Percentiles rank a stretch among this genome's conserved stretches.
These are phyloP conservation scores for Hypoxylon cercidicola DNA, from an alignment of 495 filamentous ascomycete genomes.

Conservation along the genomic window DNA sequence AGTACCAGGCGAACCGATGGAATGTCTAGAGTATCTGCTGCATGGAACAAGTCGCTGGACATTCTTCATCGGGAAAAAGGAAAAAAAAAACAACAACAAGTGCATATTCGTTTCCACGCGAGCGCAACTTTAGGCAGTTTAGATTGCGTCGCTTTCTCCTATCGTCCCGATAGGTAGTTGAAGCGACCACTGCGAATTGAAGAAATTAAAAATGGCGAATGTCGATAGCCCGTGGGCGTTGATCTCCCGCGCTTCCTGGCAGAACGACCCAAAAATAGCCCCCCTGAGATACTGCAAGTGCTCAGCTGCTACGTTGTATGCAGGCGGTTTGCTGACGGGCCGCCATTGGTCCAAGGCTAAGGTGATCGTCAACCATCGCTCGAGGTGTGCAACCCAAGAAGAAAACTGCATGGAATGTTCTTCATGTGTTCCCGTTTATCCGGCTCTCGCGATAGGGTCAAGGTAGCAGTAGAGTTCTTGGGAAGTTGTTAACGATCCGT, in stretches of 20 bases:
- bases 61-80: constrained; percentile 30
- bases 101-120: constrained; percentile 7
- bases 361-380: constrained; percentile 24
- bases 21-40: constrained; percentile 35
- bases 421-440: constrained; percentile 31
- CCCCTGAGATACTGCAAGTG: constrained; percentile 14
- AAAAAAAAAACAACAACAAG: neutral
- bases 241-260: constrained; percentile 42
- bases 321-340: constrained; percentile 27
- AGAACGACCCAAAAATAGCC: constrained; percentile 40
- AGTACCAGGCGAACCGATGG: constrained; percentile 24
- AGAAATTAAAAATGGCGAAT: neutral
- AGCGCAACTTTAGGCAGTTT: constrained; percentile 26
- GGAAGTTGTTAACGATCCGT: constrained; percentile 4
- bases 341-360: constrained; percentile 27
- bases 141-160: constrained; percentile 9
- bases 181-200: constrained; percentile 23
- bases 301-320: constrained; percentile 42
- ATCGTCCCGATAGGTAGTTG: constrained; percentile 29
- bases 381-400: constrained; percentile 13
- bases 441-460: constrained; percentile 1
- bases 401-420: constrained; percentile 23
- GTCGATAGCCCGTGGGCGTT: constrained; percentile 13
- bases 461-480: neutral
- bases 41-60: constrained; percentile 33